Conservation (phyloP, 1,284 basidiomycete species). For the Tylopilus sp. region DNA sequence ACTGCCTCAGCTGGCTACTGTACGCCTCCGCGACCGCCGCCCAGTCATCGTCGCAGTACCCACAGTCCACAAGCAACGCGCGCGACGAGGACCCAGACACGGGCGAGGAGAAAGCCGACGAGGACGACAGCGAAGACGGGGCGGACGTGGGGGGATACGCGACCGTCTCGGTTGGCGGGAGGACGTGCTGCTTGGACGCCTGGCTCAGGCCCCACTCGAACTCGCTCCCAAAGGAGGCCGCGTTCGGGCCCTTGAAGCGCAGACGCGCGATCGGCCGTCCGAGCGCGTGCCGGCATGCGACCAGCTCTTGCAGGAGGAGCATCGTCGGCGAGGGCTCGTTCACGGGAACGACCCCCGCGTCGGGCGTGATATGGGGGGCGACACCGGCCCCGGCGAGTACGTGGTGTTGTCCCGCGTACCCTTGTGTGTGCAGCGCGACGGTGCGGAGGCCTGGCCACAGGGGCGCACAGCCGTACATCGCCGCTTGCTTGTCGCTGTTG, state of each 20-base stretch:
- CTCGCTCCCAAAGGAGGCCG: conserved; percentile 26
- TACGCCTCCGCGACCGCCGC: conserved; percentile 31
- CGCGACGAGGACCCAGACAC: too few species aligned
- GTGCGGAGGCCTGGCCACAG: conserved; percentile 29
- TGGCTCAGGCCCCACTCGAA: conserved; percentile 31
- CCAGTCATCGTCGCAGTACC: conserved; percentile 30
- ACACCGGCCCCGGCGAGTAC: too few species aligned
- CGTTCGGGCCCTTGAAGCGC: conserved; percentile 34
- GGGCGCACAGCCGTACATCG: conserved; percentile 26
- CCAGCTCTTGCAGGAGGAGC: conserved; percentile 29
- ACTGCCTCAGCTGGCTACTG: conserved; percentile 31
- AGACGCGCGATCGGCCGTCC: conserved; percentile 24
- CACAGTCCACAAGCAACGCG: conserved; percentile 24
- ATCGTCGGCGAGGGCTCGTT: conserved; percentile 34
- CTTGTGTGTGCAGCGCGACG: conserved; percentile 33
- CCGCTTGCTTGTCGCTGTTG: conserved; percentile 35
- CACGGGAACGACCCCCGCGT: conserved; percentile 20
- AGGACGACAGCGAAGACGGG: too few species aligned
- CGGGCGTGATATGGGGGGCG: conserved; percentile 4
- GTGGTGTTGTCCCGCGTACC: conserved; percentile 20
- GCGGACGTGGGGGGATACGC: conserved; percentile 6
- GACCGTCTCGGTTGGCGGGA: conserved; percentile 16
- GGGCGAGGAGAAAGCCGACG: too few species aligned
- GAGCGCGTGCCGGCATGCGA: conserved; percentile 22
- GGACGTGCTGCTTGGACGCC: conserved; percentile 24